Percentiles rank a stretch among this genome's conserved stretches.
Evolutionary conservation across 768 basidiomycete genomes (phyloP).

Genomic region (Atractiella rhizophila): DNA sequence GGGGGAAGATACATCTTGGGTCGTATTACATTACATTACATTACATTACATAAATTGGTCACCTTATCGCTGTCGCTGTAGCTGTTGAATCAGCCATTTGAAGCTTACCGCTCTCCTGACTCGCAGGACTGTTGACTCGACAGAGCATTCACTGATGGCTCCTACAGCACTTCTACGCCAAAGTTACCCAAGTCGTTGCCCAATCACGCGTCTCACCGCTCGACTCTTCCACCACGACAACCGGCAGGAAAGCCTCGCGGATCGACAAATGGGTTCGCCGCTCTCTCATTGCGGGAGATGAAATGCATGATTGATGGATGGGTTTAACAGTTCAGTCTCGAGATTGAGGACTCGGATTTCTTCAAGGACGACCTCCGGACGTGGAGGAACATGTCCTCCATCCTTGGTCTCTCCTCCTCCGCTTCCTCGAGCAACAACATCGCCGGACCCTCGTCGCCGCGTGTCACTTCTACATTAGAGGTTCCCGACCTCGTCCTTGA

Average conservation of each 20-base stretch:
- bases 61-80: no score
- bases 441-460: background rate
- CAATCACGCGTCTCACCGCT: slow-evolving; percentile 11
- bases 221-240: background rate
- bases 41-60: no score
- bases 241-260: background rate
- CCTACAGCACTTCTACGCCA: slow-evolving; percentile 15
- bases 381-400: slow-evolving; percentile 12
- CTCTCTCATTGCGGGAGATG: background rate
- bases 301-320: background rate
- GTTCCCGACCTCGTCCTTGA: slow-evolving; percentile 13
- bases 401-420: background rate
- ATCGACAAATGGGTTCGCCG: slow-evolving; percentile 13
- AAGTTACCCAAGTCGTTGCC: slow-evolving; percentile 12
- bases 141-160: no score
- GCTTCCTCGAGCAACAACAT: background rate
- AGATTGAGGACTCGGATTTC: slow-evolving; percentile 12
- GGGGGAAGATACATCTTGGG: no score
- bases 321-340: slow-evolving; percentile 15
- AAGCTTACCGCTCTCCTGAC: no score
- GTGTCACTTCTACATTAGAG: background rate
- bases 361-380: slow-evolving; percentile 13
- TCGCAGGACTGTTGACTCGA: no score
- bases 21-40: no score
- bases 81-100: no score